Percentiles rank a stretch among this genome's conserved stretches.
These are phyloP conservation scores for Polyporus arcularius DNA, from an alignment of 768 basidiomycete species.

Conservation along the genomic window DNA sequence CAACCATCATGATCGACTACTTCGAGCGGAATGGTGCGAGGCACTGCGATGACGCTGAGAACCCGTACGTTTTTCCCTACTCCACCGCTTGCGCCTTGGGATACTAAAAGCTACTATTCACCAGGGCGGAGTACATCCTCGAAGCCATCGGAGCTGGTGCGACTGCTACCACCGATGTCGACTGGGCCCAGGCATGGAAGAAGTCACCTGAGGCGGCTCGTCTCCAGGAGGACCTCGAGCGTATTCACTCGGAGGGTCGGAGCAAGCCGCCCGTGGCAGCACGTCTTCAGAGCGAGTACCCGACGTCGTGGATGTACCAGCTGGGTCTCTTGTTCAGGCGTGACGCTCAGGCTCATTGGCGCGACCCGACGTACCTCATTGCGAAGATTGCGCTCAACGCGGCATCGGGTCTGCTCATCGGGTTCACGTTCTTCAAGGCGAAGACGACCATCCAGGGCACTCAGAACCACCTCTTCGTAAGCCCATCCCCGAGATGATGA, in stretches of 20 bases:
- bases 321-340: slow-evolving; percentile 32
- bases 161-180: slow-evolving; percentile 40
- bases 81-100: too few relatives aligned
- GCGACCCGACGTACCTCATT: slow-evolving; percentile 41
- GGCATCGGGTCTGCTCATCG: slow-evolving; percentile 38
- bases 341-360: slow-evolving; percentile 38
- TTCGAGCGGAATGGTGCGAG: slow-evolving; percentile 72
- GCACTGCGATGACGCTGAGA: slow-evolving; percentile 63
- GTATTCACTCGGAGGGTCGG: slow-evolving; percentile 42
- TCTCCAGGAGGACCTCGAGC: slow-evolving; percentile 44
- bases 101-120: too few relatives aligned
- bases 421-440: slow-evolving; percentile 44
- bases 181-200: slow-evolving; percentile 56
- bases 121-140: slow-evolving; percentile 49
- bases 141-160: slow-evolving; percentile 60
- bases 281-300: slow-evolving; percentile 32
- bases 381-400: slow-evolving; percentile 42
- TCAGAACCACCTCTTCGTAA: slow-evolving; percentile 46
- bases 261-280: slow-evolving; percentile 28
- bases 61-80: slow-evolving; percentile 47
- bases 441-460: slow-evolving; percentile 40
- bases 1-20: slow-evolving; percentile 68
- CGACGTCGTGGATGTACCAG: slow-evolving; percentile 43
- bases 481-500: slow-evolving; percentile 1
- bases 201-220: slow-evolving; percentile 40